Base-by-base conservation (phyloP, 2,329 filamentous ascomycete genomes). In the Myriosclerotinia curreyana region DNA sequence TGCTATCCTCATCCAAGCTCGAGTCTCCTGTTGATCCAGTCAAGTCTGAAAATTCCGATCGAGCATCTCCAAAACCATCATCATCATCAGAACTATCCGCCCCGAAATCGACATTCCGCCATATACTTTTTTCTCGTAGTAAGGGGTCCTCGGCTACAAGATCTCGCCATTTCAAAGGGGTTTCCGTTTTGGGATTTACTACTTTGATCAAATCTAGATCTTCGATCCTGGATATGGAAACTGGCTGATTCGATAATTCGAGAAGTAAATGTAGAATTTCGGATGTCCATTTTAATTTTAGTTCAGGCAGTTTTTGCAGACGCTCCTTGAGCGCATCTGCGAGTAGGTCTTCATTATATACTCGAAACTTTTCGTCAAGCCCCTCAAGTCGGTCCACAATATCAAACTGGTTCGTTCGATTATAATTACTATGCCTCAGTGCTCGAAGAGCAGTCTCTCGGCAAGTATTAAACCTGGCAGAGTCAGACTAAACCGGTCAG, bases 321-420 rank as follows among this genome's bases (percentile, higher is more conserved):
- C 89, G 82, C 51, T 74, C 72, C 48, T 80, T 78, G 44, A 92
- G 77, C 7, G 86, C 87, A 73, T 93, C 87, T 15, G 92, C 91
- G 34, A 97, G 79, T 48, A 85, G 86, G 71, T 97, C 93, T 67
- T 90, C 86, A 72, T 90, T 88, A 55, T 91, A 82, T 62, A 98
- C 82, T 40, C 86, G 84, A 71, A 97, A 95, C 70, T 94, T 92
- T 77, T 98, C 95, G 69, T 93, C 88, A 3, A 97, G 80, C 0
- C 90, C 90, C 56, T 85, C 80, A 2, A 94, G 79, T 44, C 81
- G 82, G 46, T 82, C 82, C 48, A 83, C 78, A 25, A 93, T 84
- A 52, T 90, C 86, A 72, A 93, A 93, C 69, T 91, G 89, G 71
- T 94, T 91, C 1, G 88, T 91, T 46, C 88, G 83, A 42, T 83